Percentiles rank a stretch among this genome's conserved stretches.
phyloP scores from a whole-genome alignment of 2,329 filamentous ascomycete species.

The Colletotrichum chlorophyti region DNA sequence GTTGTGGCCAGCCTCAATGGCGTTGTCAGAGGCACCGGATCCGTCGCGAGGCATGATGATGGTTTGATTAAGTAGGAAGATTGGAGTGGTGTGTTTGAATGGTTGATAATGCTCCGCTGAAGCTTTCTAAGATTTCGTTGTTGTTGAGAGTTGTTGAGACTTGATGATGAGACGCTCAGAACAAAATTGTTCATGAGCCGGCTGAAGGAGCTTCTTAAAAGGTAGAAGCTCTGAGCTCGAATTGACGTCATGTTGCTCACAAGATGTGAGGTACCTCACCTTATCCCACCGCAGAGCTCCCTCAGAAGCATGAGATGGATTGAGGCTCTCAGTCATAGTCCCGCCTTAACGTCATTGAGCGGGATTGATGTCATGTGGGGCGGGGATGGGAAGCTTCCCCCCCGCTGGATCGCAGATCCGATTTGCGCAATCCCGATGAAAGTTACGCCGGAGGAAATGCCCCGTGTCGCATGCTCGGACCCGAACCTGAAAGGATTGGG shows the following conservation, averaged over 20 bases:
- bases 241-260: constrained; percentile 25
- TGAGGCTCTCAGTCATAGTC: too few relatives aligned
- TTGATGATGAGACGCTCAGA: not conserved
- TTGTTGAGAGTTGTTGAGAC: too few relatives aligned
- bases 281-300: not conserved
- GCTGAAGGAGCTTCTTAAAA: not conserved
- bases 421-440: not conserved
- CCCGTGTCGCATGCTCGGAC: constrained; percentile 11
- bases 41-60: constrained; percentile 57
- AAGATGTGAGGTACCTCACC: not conserved
- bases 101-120: not conserved
- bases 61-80: not conserved
- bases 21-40: constrained; percentile 56
- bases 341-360: constrained; percentile 5
- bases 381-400: not conserved
- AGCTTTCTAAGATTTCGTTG: too few relatives aligned
- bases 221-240: not conserved
- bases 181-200: fast-evolving
- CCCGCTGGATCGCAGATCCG: constrained; percentile 18
- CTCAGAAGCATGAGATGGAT: too few relatives aligned
- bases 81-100: not conserved
- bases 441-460: constrained; percentile 6
- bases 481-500: not conserved
- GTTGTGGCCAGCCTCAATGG: constrained; percentile 46
- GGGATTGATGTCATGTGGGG: too few relatives aligned